Conservation (phyloP, 805 yeast species). For the Helenozyma baotianmanensis region DNA sequence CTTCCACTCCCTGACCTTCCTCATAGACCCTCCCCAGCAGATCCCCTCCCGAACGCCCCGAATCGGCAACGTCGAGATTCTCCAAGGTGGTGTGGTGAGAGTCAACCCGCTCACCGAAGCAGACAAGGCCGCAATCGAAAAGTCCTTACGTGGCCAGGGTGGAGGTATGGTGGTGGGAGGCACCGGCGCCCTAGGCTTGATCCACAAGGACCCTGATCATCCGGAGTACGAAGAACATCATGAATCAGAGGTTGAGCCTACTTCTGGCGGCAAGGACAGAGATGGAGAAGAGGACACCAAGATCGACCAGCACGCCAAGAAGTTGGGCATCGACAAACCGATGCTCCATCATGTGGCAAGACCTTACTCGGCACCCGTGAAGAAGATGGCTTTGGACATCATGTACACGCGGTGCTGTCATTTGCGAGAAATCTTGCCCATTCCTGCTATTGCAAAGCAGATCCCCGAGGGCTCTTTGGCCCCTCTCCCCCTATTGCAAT, state of each 20-base stretch:
- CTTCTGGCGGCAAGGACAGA: conserved; percentile 11
- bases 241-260: conserved; percentile 3
- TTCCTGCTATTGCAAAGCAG: conserved; percentile 82
- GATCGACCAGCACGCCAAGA: conserved; percentile 11
- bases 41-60: conserved; percentile 83
- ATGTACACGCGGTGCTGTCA: conserved; percentile 93
- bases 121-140: conserved; percentile 42
- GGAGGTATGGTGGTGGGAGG: conserved; percentile 80
- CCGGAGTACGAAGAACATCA: conserved; percentile 2
- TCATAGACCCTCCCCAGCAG: conserved; percentile 70
- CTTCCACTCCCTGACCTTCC: conserved; percentile 38
- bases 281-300: conserved; percentile 8
- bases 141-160: conserved; percentile 40
- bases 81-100: conserved; percentile 49
- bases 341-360: conserved; percentile 2
- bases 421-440: conserved; percentile 84
- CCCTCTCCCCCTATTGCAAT: conserved; percentile 66
- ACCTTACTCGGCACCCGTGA: conserved; percentile 29
- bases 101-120: conserved; percentile 53
- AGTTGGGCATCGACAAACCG: conserved; percentile 13
- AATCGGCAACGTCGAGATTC: conserved; percentile 64
- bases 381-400: conserved; percentile 56
- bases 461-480: conserved; percentile 72
- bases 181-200: conserved; percentile 55
- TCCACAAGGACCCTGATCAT: conserved; percentile 13